Evolutionary conservation across 2,329 filamentous ascomycete species (phyloP).

Genomic region (Fusarium sp.): DNA sequence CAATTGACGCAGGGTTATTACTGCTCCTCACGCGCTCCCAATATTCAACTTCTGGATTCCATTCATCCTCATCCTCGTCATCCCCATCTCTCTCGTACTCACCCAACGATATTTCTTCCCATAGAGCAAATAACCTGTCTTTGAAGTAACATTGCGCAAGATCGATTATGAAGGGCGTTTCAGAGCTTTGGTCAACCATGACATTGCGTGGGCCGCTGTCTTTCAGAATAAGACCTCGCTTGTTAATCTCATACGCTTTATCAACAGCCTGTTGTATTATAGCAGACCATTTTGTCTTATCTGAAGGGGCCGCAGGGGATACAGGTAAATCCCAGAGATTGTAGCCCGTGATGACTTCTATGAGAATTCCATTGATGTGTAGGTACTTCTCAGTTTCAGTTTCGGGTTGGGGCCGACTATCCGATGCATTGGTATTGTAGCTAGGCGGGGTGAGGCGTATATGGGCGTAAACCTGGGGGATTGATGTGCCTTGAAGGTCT

Average conservation of each 20-base stretch:
- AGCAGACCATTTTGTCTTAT: not conserved
- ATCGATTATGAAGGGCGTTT: constrained; percentile 14
- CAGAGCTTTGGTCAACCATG: constrained; percentile 1
- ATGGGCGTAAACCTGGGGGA: constrained; percentile 9
- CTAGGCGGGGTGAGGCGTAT: constrained; percentile 1
- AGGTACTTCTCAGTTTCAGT: not conserved
- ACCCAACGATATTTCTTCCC: not conserved
- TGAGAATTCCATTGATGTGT: constrained; percentile 5
- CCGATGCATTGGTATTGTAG: not conserved
- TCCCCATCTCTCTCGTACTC: not conserved
- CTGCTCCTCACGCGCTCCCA: not conserved
- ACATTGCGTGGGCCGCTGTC: constrained; percentile 16
- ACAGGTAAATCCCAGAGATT: constrained; percentile 1
- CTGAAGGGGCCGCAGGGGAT: constrained; percentile 6
- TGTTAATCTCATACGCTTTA: constrained; percentile 12
- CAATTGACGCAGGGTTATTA: constrained; percentile 10
- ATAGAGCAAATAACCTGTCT: constrained; percentile 3
- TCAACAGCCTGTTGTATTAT: constrained; percentile 19
- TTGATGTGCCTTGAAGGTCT: constrained; percentile 2
- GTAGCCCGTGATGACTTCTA: constrained; percentile 10
- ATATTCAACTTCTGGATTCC: constrained; percentile 5
- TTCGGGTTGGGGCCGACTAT: not conserved
- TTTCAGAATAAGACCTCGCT: constrained; percentile 5
- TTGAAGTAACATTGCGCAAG: constrained; percentile 15
- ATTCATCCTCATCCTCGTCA: not conserved